These are phyloP conservation scores for Mercurialis annua DNA, from an alignment of 345 rosid species.

Conservation along the genomic window DNA sequence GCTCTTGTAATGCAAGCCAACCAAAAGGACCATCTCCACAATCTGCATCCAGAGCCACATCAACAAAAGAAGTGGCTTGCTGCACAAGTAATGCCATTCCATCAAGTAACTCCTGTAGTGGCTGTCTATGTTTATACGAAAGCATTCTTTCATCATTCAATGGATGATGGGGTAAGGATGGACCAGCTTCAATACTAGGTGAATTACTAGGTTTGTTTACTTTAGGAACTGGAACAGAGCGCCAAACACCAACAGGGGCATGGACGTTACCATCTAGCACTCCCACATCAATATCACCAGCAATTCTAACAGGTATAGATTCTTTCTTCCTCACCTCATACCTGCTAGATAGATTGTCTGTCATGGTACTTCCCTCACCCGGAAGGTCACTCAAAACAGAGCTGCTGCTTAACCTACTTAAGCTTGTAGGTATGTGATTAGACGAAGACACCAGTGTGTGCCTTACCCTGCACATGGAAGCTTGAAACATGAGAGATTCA, in stretches of 20 bases:
- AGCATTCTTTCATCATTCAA: conserved; percentile 73
- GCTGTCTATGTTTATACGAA: conserved; percentile 85
- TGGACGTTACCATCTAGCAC: conserved; percentile 66
- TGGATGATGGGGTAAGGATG: conserved; percentile 66
- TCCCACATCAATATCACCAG: conserved; percentile 88
- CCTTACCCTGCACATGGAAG: conserved; percentile 85
- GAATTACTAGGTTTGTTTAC: conserved; percentile 59
- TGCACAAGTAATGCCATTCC: conserved; percentile 84
- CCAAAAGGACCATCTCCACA: conserved; percentile 93
- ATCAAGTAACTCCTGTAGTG: conserved; percentile 91
- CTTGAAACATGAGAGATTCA: conserved; percentile 85
- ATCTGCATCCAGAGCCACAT: conserved; percentile 85
- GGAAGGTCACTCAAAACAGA: conserved; percentile 59
- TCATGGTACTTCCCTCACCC: conserved; percentile 70
- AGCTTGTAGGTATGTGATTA: conserved; percentile 41
- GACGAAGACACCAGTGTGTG: conserved; percentile 55
- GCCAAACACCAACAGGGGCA: conserved; percentile 98
- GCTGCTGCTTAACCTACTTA: conserved; percentile 59
- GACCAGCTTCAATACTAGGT: conserved; percentile 64
- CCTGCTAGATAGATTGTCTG: conserved; percentile 72
- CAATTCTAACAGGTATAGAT: conserved; percentile 79
- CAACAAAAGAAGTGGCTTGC: conserved; percentile 97
- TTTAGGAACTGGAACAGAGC: conserved; percentile 84
- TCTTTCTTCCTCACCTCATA: conserved; percentile 81
- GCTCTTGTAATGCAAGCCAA: conserved; percentile 98